A percentile compares a stretch with the other conserved stretches of the same genome.
Conservation (phyloP, 352 stramenopile species). For the Phytophthora nicotianae region DNA sequence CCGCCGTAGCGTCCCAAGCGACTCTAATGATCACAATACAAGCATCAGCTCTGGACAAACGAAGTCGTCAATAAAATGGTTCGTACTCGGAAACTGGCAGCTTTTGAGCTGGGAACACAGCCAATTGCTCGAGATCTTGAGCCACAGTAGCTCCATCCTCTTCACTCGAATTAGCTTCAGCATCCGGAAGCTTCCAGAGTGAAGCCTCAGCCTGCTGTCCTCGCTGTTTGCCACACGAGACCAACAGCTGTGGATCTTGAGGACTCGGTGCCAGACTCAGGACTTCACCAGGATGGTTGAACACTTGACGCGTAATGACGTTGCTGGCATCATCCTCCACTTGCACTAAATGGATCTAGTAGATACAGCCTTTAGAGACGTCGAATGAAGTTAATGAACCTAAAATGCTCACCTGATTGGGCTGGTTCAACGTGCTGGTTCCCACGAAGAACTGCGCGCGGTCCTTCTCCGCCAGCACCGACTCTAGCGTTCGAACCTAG, state of each 20-base stretch:
- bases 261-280: slow-evolving; percentile 57
- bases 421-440: slow-evolving; percentile 63
- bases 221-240: slow-evolving; percentile 57
- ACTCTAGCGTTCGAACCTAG: slow-evolving; percentile 72
- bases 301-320: slow-evolving; percentile 45
- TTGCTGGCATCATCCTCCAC: slow-evolving; percentile 49
- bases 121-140: slow-evolving; percentile 43
- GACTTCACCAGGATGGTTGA: slow-evolving; percentile 54
- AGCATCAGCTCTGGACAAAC: slow-evolving; percentile 4
- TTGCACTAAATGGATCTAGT: slow-evolving; percentile 67
- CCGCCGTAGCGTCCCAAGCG: slow-evolving; percentile 42
- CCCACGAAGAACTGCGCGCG: slow-evolving; percentile 69
- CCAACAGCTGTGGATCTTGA: slow-evolving; percentile 50
- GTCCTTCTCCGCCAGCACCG: slow-evolving; percentile 67
- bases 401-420: slow-evolving; percentile 57
- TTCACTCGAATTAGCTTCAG: slow-evolving; percentile 14
- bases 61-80: neutral
- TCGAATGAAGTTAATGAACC: neutral
- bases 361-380: slow-evolving; percentile 10
- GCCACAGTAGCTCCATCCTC: slow-evolving; percentile 1
- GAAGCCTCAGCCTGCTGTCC: slow-evolving; percentile 41
- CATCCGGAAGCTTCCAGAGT: slow-evolving; percentile 53
- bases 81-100: slow-evolving; percentile 50
- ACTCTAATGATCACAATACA: slow-evolving; percentile 27
- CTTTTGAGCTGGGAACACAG: slow-evolving; percentile 49